Base-by-base conservation (phyloP, 2,329 filamentous ascomycete genomes). In the Metarhizium anisopliae region DNA sequence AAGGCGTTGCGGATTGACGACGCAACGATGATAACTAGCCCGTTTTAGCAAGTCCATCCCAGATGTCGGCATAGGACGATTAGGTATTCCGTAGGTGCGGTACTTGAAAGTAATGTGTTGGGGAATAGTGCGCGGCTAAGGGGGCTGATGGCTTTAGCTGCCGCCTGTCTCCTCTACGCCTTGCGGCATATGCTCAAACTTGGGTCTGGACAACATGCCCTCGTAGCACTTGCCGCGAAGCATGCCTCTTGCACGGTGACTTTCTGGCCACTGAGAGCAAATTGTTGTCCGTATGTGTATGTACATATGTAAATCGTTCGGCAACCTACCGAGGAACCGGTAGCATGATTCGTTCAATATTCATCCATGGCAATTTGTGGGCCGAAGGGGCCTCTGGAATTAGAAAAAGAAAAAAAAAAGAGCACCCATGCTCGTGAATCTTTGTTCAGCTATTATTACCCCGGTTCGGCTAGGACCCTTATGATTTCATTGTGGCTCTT, bases 401-500 rank as follows among this genome's bases (percentile, higher is more conserved):
- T 47, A n/a, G 25, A 25, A 25, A 25, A 25, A 25, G 4, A 25
- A 25, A 25, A 25, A 25, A 25, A 25, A 4, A 25, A 25, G 25
- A 25, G 25, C 10, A 20, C 43, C 43, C 43, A n/a, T 47, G n/a
- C n/a, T 47, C 43, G 25, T 50, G 30, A 50, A 20, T 11, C 38
- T 30, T 52, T 35, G 32, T 35, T 35, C 32, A 35, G 32, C 10
- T 35, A 35, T 35, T 35, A 35, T 49, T 51, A 49, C 29, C 53
- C 54, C 50, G 32, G 53, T 13, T 11, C 32, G 47, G 53, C 47
- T 50, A 43, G 36, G 55, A 57, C 51, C 58, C 52, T 54, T 54
- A 54, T 56, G 58, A 59, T 54, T 56, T 51, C 53, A 59, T 56
- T 47, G 49, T 43, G 50, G 36, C 43, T 53, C 50, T n/a, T 35